Evolutionary conservation across 495 filamentous ascomycete species (phyloP).

Genomic region (Neurospora sp.): DNA sequence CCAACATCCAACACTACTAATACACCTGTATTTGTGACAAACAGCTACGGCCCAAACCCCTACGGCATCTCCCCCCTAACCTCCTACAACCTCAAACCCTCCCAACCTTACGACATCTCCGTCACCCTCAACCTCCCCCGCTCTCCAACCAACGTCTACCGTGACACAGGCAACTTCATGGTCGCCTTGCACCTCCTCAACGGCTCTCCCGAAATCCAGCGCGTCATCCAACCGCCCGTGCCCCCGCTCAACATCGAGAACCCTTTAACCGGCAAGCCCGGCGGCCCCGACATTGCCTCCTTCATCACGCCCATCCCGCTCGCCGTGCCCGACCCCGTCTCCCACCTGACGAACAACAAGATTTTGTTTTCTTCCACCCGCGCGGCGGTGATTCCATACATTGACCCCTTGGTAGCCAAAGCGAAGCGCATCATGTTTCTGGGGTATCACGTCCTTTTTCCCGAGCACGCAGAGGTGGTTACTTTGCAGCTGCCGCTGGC

Average conservation of each 20-base stretch:
- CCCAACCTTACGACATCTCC: conserved; percentile 54
- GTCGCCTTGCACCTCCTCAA: conserved; percentile 58
- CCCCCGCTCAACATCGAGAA: conserved; percentile 2
- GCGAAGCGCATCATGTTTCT: conserved; percentile 34
- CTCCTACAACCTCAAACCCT: conserved; percentile 31
- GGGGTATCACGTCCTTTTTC: conserved; percentile 31
- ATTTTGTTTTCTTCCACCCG: conserved; percentile 28
- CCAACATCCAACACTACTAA: too few species aligned
- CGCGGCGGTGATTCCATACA: conserved; percentile 31
- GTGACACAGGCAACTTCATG: conserved; percentile 77
- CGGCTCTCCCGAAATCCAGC: conserved; percentile 11
- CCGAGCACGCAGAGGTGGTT: conserved; percentile 34
- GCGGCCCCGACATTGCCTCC: not conserved
- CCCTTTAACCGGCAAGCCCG: conserved; percentile 5
- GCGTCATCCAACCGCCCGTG: not conserved
- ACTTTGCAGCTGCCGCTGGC: conserved; percentile 51
- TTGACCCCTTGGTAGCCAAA: conserved; percentile 25
- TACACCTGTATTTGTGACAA: too few species aligned
- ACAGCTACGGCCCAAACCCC: conserved; percentile 37
- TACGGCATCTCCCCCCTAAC: conserved; percentile 40
- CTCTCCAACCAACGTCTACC: conserved; percentile 45
- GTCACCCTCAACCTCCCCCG: conserved; percentile 50
- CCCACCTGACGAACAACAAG: conserved; percentile 13
- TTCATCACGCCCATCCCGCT: conserved; percentile 1
- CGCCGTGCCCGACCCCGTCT: conserved; percentile 1